Conservation (phyloP, 495 filamentous ascomycete species). For the Neurospora discreta region DNA sequence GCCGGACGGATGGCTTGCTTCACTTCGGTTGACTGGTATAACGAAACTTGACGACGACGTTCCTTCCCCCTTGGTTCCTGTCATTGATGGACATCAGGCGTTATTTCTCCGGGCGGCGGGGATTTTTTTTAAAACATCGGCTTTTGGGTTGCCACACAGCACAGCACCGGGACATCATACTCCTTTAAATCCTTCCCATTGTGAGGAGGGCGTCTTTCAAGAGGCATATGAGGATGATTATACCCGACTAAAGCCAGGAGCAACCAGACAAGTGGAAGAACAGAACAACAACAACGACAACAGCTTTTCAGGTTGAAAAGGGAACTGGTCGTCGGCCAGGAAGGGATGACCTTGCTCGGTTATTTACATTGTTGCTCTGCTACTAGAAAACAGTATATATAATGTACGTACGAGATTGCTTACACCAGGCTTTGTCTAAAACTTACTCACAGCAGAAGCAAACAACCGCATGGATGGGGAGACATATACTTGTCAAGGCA, state of each 20-base stretch:
- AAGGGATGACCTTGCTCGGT: neutral
- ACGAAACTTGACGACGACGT: neutral
- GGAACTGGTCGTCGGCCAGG: neutral
- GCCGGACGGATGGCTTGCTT: neutral
- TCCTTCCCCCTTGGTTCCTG: neutral
- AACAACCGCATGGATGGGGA: neutral
- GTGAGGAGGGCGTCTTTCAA: neutral
- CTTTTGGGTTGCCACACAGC: neutral
- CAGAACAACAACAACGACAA: neutral
- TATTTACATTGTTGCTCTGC: neutral
- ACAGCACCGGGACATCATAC: neutral
- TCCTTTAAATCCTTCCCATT: neutral
- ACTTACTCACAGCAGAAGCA: neutral
- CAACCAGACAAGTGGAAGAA: neutral
- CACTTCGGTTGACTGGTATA: neutral
- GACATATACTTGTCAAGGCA: neutral
- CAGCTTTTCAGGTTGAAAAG: neutral
- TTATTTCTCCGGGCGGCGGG: neutral
- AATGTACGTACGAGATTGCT: neutral
- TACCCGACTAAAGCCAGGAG: neutral
- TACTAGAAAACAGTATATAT: neutral
- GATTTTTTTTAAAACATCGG: neutral
- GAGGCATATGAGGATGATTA: neutral
- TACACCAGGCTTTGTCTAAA: neutral
- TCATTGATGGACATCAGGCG: neutral